Evolutionary conservation across 495 filamentous ascomycete genomes (phyloP).

Genomic region (Penicillium bovifimosum): DNA sequence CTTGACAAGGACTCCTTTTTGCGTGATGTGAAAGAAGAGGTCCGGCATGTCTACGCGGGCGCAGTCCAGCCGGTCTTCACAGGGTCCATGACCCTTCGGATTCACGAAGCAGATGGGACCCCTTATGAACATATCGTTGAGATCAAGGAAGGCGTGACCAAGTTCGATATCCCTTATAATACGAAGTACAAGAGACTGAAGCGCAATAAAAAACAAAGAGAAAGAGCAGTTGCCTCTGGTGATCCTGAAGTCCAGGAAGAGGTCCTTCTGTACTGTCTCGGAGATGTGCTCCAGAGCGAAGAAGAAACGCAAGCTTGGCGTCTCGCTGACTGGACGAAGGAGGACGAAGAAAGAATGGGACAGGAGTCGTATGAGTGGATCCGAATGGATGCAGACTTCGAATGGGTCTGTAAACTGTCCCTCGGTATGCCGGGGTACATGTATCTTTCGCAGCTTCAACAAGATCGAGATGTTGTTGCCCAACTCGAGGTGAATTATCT

Average conservation of each 20-base stretch:
- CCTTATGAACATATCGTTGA: conserved; percentile 98
- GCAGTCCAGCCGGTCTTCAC: conserved; percentile 74
- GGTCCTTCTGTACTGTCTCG: conserved; percentile 82
- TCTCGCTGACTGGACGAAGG: conserved; percentile 78
- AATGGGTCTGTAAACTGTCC: conserved; percentile 84
- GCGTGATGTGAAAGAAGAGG: conserved; percentile 75
- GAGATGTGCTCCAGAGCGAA: conserved; percentile 78
- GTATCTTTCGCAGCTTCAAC: conserved; percentile 94
- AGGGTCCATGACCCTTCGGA: conserved; percentile 93
- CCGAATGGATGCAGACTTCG: conserved; percentile 94
- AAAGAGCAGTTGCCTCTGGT: conserved; percentile 60
- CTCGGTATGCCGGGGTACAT: conserved; percentile 87
- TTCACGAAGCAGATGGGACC: conserved; percentile 97
- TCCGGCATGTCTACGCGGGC: conserved; percentile 62
- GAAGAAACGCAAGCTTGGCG: conserved; percentile 82
- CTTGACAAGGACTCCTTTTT: conserved; percentile 66
- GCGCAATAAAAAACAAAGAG: conserved; percentile 80
- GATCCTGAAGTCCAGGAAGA: conserved; percentile 76
- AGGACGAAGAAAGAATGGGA: conserved; percentile 84
- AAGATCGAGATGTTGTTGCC: conserved; percentile 93
- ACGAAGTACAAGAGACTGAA: conserved; percentile 99
- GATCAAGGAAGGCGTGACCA: conserved; percentile 76
- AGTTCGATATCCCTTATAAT: conserved; percentile 94
- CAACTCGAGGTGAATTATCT: conserved; percentile 64
- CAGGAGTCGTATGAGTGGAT: conserved; percentile 98